Evolutionary conservation across 2,329 filamentous ascomycete species (phyloP).

Genomic region (Emmonsiellopsis sp.): DNA sequence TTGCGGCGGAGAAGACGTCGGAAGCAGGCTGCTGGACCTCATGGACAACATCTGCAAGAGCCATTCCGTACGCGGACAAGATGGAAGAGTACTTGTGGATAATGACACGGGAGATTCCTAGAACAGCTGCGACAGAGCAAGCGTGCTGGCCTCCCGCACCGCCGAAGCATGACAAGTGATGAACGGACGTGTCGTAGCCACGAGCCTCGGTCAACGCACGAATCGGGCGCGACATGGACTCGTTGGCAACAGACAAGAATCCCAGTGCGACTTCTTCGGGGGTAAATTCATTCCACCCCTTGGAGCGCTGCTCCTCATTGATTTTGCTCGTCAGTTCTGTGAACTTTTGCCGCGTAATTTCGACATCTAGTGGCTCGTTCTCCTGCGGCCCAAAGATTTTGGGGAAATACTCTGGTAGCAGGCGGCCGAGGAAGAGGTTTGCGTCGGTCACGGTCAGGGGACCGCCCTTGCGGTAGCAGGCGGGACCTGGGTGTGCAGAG

Average conservation of each 20-base stretch:
- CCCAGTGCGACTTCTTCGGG: conserved; percentile 50
- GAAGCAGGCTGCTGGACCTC: conserved; percentile 61
- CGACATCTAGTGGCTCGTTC: conserved; percentile 67
- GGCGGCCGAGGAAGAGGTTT: conserved; percentile 74
- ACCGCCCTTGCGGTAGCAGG: conserved; percentile 85
- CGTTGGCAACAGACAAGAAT: conserved; percentile 34
- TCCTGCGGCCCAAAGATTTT: conserved; percentile 92
- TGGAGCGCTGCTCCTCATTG: conserved; percentile 51
- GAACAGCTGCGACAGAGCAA: conserved; percentile 75
- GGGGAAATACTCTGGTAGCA: conserved; percentile 88
- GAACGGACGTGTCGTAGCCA: conserved; percentile 81
- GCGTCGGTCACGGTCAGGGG: conserved; percentile 88
- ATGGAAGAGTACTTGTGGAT: conserved; percentile 88
- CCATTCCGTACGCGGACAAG: conserved; percentile 86
- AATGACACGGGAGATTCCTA: conserved; percentile 77
- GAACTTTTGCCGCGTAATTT: conserved; percentile 66
- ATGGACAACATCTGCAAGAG: conserved; percentile 83
- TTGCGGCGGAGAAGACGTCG: conserved; percentile 39
- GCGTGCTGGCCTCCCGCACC: conserved; percentile 89
- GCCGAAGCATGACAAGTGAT: conserved; percentile 85
- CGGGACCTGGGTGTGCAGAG: conserved; percentile 81
- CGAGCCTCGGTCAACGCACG: conserved; percentile 85
- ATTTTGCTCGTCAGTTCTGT: conserved; percentile 67
- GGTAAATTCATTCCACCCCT: conserved; percentile 52
- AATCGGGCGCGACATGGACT: conserved; percentile 57